These are phyloP conservation scores for Zymoseptoria crescenta DNA, from an alignment of 2,329 filamentous ascomycete genomes.

Conservation along the genomic window DNA sequence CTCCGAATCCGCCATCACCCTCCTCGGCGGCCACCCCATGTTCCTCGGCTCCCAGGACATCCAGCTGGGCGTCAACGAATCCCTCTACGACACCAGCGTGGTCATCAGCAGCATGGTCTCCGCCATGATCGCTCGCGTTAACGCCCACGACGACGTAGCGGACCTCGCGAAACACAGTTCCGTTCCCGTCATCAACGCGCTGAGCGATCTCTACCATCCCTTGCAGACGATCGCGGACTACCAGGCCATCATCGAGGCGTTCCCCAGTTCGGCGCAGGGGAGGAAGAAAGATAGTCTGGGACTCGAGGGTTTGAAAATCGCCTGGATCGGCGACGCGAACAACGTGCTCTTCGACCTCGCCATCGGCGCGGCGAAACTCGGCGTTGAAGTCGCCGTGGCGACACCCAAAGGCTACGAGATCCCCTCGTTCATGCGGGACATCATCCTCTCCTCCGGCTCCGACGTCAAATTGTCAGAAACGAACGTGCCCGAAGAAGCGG, in stretches of 20 bases:
- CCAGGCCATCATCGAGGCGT: slow-evolving; percentile 76
- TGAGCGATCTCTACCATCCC: slow-evolving; percentile 88
- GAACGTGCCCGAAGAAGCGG: slow-evolving; percentile 70
- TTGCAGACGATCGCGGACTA: slow-evolving; percentile 93
- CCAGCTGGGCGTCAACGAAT: slow-evolving; percentile 92
- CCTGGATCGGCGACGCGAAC: slow-evolving; percentile 95
- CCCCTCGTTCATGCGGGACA: slow-evolving; percentile 61
- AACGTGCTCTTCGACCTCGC: slow-evolving; percentile 94
- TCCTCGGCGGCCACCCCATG: slow-evolving; percentile 89
- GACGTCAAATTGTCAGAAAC: slow-evolving; percentile 56
- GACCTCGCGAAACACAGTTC: slow-evolving; percentile 41
- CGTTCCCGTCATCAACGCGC: slow-evolving; percentile 47
- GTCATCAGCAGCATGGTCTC: slow-evolving; percentile 73
- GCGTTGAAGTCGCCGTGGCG: slow-evolving; percentile 77
- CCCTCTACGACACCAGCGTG: slow-evolving; percentile 80
- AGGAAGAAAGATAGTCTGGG: slow-evolving; percentile 46
- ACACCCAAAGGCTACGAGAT: slow-evolving; percentile 81
- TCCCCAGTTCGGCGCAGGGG: slow-evolving; percentile 35
- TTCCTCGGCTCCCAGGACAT: slow-evolving; percentile 95
- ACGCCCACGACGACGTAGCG: slow-evolving; percentile 44
- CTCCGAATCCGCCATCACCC: slow-evolving; percentile 81
- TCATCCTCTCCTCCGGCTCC: slow-evolving; percentile 55
- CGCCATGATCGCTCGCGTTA: slow-evolving; percentile 44
- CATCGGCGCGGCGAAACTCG: slow-evolving; percentile 78
- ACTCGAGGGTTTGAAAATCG: slow-evolving; percentile 76